Percentiles rank a stretch among this genome's conserved stretches.
Evolutionary conservation across 768 basidiomycete genomes (phyloP).

Genomic region (Leccinum imitatum): DNA sequence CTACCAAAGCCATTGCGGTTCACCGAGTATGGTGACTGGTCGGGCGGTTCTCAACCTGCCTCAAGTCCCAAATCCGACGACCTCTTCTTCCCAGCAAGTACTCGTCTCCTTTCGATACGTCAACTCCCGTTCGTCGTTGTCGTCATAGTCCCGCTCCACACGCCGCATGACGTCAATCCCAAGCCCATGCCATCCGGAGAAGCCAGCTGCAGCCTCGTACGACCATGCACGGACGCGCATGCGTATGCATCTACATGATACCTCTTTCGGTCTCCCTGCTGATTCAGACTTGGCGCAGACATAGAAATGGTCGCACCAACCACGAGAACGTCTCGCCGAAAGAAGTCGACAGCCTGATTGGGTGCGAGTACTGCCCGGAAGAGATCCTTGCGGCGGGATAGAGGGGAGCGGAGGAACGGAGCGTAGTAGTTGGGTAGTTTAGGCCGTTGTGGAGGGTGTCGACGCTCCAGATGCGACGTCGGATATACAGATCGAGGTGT

Average conservation of each 20-base stretch:
- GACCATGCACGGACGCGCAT: constrained; percentile 9
- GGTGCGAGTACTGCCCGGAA: constrained; percentile 24
- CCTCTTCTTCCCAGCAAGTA: background rate
- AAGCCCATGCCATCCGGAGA: constrained; percentile 31
- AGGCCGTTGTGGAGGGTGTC: constrained; percentile 15
- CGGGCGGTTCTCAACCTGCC: too few species aligned
- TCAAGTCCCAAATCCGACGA: background rate
- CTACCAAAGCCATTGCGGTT: background rate
- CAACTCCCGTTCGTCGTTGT: background rate
- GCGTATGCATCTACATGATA: background rate
- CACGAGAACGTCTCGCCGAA: constrained; percentile 22
- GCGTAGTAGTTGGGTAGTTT: constrained; percentile 32
- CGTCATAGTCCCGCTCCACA: background rate
- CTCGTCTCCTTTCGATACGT: background rate
- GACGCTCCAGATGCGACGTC: constrained; percentile 9
- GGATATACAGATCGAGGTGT: constrained; percentile 12
- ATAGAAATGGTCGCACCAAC: constrained; percentile 1
- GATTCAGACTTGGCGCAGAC: background rate
- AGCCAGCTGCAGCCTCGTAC: constrained; percentile 28
- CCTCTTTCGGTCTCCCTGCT: background rate
- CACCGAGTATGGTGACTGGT: background rate
- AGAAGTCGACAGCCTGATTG: constrained; percentile 25
- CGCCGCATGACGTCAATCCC: constrained; percentile 12
- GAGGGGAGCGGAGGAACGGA: constrained; percentile 26
- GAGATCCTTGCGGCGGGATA: constrained; percentile 27